phyloP scores from a whole-genome alignment of 352 stramenopile species.

The Phytophthora syringae region DNA sequence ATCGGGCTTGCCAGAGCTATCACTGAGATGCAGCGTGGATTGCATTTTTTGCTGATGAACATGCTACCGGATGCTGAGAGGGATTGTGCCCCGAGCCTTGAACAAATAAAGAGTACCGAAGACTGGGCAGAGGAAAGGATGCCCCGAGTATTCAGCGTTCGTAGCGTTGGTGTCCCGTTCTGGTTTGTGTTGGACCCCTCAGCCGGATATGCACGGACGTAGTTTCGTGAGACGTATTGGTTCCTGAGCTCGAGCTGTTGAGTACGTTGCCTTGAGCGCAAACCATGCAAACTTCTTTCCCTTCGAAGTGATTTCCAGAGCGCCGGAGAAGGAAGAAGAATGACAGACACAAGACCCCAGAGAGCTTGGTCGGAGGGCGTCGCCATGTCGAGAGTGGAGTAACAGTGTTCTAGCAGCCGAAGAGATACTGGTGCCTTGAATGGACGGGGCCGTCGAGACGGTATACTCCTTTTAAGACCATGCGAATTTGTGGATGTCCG shows the following conservation, averaged over 20 bases:
- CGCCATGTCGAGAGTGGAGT: neutral
- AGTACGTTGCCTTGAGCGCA: conserved; percentile 1
- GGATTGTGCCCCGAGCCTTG: neutral
- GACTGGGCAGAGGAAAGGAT: neutral
- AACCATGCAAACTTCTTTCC: conserved; percentile 2
- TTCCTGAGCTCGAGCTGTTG: neutral
- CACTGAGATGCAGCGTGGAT: neutral
- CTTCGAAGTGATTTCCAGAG: conserved; percentile 1
- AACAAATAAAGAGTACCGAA: neutral
- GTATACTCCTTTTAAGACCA: conserved; percentile 10
- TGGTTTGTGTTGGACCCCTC: neutral
- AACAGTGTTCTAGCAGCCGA: neutral
- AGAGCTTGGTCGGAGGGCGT: conserved; percentile 14
- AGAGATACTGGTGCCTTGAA: conserved; percentile 7
- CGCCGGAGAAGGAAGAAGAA: conserved; percentile 18
- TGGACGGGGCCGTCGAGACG: neutral
- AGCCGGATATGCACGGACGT: conserved; percentile 2
- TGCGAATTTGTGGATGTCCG: conserved; percentile 9
- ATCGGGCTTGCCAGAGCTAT: neutral
- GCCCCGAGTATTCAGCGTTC: conserved; percentile 3
- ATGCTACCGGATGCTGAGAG: neutral
- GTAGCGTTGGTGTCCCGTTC: neutral
- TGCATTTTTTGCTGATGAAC: neutral
- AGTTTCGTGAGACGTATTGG: neutral
- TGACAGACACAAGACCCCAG: conserved; percentile 11